Evolutionary conservation across 345 rosid species (phyloP).

Genomic region (Mangifera indica): DNA sequence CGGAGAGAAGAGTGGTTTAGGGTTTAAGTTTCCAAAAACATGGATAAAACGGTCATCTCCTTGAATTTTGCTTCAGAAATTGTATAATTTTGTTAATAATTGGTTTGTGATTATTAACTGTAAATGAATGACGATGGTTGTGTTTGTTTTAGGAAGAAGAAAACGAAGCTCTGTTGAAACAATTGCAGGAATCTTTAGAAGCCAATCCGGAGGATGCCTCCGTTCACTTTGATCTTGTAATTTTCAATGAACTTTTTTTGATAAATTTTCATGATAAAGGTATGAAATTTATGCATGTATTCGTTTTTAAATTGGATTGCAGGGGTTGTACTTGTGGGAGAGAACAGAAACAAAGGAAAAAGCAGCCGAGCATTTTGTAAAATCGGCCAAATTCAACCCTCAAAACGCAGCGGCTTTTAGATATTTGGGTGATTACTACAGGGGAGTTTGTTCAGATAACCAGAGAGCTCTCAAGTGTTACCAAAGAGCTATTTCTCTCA

Average conservation of each 20-base stretch:
- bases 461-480: slow-evolving; percentile 89
- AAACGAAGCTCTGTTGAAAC: slow-evolving; percentile 26
- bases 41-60: slow-evolving; percentile 3
- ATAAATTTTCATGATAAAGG: not conserved
- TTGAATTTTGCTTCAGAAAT: not conserved
- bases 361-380: slow-evolving; percentile 77
- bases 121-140: not conserved
- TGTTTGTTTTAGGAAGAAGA: slow-evolving; percentile 28
- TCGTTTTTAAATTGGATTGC: slow-evolving; percentile 24
- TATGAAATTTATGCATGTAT: no score
- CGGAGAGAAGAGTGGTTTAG: slow-evolving; percentile 3
- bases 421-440: slow-evolving; percentile 79
- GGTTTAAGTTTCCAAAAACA: slow-evolving; percentile 7
- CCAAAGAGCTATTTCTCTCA: slow-evolving; percentile 70
- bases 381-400: slow-evolving; percentile 69
- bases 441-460: slow-evolving; percentile 39
- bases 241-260: not conserved
- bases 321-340: slow-evolving; percentile 77
- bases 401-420: slow-evolving; percentile 61
- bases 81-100: no score
- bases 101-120: not conserved
- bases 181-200: slow-evolving; percentile 53
- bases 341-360: slow-evolving; percentile 38
- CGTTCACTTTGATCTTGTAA: slow-evolving; percentile 62
- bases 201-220: slow-evolving; percentile 67